These are phyloP conservation scores for Ceriops tagal DNA, from an alignment of 345 rosid species.

Conservation along the genomic window DNA sequence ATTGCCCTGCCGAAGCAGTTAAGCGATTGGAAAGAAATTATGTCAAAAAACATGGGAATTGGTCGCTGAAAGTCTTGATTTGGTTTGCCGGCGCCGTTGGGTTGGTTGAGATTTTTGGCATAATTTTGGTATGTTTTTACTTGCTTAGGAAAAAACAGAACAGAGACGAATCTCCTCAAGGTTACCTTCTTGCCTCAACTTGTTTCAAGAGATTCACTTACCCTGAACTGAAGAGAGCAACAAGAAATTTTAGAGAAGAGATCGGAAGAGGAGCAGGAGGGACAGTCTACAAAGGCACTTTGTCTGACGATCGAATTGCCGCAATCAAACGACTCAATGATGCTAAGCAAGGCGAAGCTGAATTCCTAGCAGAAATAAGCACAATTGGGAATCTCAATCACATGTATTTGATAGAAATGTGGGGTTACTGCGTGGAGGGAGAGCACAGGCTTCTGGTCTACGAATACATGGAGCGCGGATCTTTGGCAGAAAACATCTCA, in stretches of 20 bases:
- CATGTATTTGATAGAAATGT: slow-evolving; percentile 36
- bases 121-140: slow-evolving; percentile 23
- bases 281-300: slow-evolving; percentile 22
- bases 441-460: slow-evolving; percentile 26
- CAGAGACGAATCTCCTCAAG: not conserved
- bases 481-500: slow-evolving; percentile 13
- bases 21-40: not conserved
- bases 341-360: slow-evolving; percentile 35
- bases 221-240: slow-evolving; percentile 22
- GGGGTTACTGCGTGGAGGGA: slow-evolving; percentile 30
- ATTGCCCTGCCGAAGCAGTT: not conserved
- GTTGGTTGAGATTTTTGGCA: slow-evolving; percentile 23
- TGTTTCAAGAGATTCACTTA: slow-evolving; percentile 30
- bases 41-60: not conserved
- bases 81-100: slow-evolving; percentile 29
- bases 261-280: slow-evolving; percentile 30
- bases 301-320: slow-evolving; percentile 15
- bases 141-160: slow-evolving; percentile 16
- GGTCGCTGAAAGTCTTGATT: slow-evolving; percentile 25
- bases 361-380: slow-evolving; percentile 36
- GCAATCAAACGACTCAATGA: slow-evolving; percentile 30
- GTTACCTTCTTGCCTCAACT: slow-evolving; percentile 14
- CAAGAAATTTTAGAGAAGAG: slow-evolving; percentile 23
- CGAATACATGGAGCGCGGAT: slow-evolving; percentile 21
- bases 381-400: slow-evolving; percentile 39